A percentile compares a stretch with the other conserved stretches of the same genome.
Evolutionary conservation across 2,329 filamentous ascomycete species (phyloP).

Genomic region (Ophiostoma piceae): DNA sequence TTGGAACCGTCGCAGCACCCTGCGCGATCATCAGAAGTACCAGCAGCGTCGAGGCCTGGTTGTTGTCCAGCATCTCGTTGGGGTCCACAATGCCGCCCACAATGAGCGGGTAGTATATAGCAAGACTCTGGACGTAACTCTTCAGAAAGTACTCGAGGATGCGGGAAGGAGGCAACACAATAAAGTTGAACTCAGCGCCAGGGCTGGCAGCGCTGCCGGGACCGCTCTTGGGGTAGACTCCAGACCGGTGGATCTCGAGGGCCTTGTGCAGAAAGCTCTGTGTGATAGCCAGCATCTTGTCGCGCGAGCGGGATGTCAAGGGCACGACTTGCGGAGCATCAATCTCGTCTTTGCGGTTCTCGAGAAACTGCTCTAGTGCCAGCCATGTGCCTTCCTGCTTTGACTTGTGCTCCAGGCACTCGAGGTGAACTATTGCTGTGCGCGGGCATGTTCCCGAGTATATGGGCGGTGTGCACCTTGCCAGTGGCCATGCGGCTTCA

Average conservation of each 20-base stretch:
- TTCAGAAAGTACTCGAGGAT: constrained; percentile 63
- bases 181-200: constrained; percentile 50
- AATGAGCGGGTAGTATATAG: constrained; percentile 61
- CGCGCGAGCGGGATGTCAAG: constrained; percentile 49
- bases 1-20: constrained; percentile 61
- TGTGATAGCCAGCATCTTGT: constrained; percentile 66
- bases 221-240: constrained; percentile 31
- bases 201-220: constrained; percentile 40
- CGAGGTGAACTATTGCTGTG: constrained; percentile 48
- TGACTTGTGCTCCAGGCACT: constrained; percentile 47
- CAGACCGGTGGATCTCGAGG: constrained; percentile 59
- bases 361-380: constrained; percentile 41
- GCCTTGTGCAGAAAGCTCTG: constrained; percentile 67
- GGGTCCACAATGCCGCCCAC: constrained; percentile 56
- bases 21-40: constrained; percentile 67
- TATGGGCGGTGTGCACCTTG: constrained; percentile 45
- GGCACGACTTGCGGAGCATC: constrained; percentile 43
- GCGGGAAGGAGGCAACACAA: constrained; percentile 59
- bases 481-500: constrained; percentile 48
- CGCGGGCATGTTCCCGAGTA: constrained; percentile 44
- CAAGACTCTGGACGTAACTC: constrained; percentile 61
- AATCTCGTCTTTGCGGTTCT: constrained; percentile 34
- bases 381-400: constrained; percentile 46
- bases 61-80: constrained; percentile 62
- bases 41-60: constrained; percentile 59